Base-by-base conservation (phyloP, 345 rosid species). In the Lepidium sativum region DNA sequence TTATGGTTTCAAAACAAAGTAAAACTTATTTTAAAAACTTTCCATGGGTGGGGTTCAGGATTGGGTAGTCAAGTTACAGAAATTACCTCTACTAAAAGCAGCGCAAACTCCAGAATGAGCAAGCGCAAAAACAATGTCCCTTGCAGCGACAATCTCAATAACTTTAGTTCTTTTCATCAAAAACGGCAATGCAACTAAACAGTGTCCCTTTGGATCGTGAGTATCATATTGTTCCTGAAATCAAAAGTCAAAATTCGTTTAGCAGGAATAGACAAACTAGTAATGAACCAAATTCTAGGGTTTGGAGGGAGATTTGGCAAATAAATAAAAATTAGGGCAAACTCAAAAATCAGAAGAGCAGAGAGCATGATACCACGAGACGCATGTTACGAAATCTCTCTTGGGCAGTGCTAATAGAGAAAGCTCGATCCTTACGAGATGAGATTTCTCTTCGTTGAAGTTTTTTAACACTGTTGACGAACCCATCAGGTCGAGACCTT, bases 31-130 rank as follows among this genome's bases (percentile, higher is more conserved):
- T 25, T 25, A n/a, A n/a, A n/a, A n/a, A n/a, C n/a, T n/a, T n/a
- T n/a, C n/a, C n/a, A n/a, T n/a, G n/a, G n/a, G n/a, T n/a, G n/a
- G 29, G 21, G 21, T 20, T 20, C 21, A 20, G 21, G 21, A 20
- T 20, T 0, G 12, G 44, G 60, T 40, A 11, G 14, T n/a, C 14
- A 33, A 57, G 42, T 33, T 40, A 35, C 8, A 0, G 2, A 13
- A 42, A 32, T 16, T 13, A 92, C 99, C 99, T 86, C 99, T 77
- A 68, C 97, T 86, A 54, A 94, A 94, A 66, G 97, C 97, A 1
- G 97, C 96, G 35, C 99, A 90, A 21, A 90, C 89, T 71, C 99
- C 99, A 16, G 96, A 94, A 65, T 90, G 97, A 6, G 92, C 91
- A 74, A 94, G 99, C 16, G 96, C 99, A 75, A 94, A 94, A 27